Evolutionary conservation across 1,284 basidiomycete species (phyloP).

Genomic region (Inonotus obliquus): DNA sequence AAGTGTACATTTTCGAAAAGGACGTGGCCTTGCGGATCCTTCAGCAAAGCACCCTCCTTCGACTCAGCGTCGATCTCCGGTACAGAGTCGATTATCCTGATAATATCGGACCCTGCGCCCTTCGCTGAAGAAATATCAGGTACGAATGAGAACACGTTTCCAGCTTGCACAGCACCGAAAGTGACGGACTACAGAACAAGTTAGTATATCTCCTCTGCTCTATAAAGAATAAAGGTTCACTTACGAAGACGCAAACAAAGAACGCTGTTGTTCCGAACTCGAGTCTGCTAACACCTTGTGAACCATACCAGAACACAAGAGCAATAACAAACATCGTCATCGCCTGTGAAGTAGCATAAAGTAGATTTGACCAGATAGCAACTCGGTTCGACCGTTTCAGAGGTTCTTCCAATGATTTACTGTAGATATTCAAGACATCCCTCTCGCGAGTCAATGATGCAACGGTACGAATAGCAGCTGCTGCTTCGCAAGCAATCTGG

Average conservation of each 20-base stretch:
- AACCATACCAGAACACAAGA: slow-evolving; percentile 85
- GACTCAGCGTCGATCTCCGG: slow-evolving; percentile 84
- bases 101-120: slow-evolving; percentile 71
- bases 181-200: slow-evolving; percentile 51
- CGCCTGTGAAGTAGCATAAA: slow-evolving; percentile 81
- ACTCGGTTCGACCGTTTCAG: slow-evolving; percentile 60
- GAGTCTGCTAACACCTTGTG: slow-evolving; percentile 55
- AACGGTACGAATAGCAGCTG: slow-evolving; percentile 91
- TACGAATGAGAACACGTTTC: slow-evolving; percentile 88
- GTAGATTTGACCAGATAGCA: slow-evolving; percentile 66
- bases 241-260: slow-evolving; percentile 81
- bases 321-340: slow-evolving; percentile 81
- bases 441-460: slow-evolving; percentile 85
- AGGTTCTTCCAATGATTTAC: slow-evolving; percentile 68
- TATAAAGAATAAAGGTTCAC: slow-evolving; percentile 22
- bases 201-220: slow-evolving; percentile 44
- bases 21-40: slow-evolving; percentile 64
- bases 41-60: slow-evolving; percentile 58
- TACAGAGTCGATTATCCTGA: slow-evolving; percentile 75
- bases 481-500: slow-evolving; percentile 90
- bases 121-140: slow-evolving; percentile 90
- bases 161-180: slow-evolving; percentile 77
- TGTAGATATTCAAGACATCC: slow-evolving; percentile 72
- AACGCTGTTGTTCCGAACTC: slow-evolving; percentile 68
- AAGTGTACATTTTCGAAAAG: slow-evolving; percentile 86